phyloP scores from a whole-genome alignment of 116 monocot species.

The Phalaenopsis hybrid region DNA sequence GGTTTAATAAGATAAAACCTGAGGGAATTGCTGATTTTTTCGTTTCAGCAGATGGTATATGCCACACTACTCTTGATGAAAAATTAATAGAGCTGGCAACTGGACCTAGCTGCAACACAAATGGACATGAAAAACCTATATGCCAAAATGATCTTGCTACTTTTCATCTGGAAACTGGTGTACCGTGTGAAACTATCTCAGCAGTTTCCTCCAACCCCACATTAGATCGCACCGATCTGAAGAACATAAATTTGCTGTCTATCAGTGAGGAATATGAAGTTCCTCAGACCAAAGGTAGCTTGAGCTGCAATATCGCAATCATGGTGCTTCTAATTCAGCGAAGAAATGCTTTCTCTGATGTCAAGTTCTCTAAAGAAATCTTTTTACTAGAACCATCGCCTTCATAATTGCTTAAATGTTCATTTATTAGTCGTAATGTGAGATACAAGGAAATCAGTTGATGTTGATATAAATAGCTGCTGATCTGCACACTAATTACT shows the following conservation, averaged over 20 bases:
- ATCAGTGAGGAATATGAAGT: not conserved
- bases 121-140: not conserved
- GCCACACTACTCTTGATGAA: slow-evolving; percentile 7
- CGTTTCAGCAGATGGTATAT: slow-evolving; percentile 2
- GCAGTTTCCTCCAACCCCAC: not conserved
- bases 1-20: not conserved
- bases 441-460: not conserved
- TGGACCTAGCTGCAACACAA: not conserved
- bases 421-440: not conserved
- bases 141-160: not conserved
- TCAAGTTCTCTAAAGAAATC: not conserved
- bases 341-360: not conserved
- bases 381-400: not conserved
- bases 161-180: not conserved
- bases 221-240: not conserved
- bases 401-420: slow-evolving; percentile 1
- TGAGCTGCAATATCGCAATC: not conserved
- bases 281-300: not conserved
- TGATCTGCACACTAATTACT: not conserved
- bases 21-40: slow-evolving; percentile 2
- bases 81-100: not conserved
- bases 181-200: not conserved
- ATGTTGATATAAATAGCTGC: not conserved
- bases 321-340: not conserved
- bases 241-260: not conserved